Base-by-base conservation (phyloP, 495 filamentous ascomycete species). In the Penicillium roqueforti region DNA sequence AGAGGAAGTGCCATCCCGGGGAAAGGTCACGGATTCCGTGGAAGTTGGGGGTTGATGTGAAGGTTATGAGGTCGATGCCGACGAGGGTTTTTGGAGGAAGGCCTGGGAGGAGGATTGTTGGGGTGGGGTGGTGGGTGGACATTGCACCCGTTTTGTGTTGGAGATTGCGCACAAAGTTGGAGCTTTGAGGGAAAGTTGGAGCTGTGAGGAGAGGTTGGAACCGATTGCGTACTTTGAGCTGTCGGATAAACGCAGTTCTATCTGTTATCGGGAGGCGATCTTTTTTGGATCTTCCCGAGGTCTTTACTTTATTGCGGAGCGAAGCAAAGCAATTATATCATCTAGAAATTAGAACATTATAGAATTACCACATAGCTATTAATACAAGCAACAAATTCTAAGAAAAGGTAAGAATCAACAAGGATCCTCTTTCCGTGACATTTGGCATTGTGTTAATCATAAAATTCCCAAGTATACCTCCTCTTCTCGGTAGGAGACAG, bases 1-100 rank as follows among this genome's bases (percentile, higher is more conserved):
- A 87, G 16, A 84, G 65, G 57, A 86, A 85, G 55, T 87, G 84
- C 71, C 75, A 81, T 39, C 83, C 82, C 2, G 62, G 42, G 1
- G 83, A 77, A 10, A 86, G 47, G 54, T 82, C 73, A 51, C 79
- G 80, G 59, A 87, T 79, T 7, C 84, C 84, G 52, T 74, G 72
- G 68, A 87, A 86, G 25, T 75, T 76, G 29, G 75, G 53, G 19
- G 78, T 75, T 0, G 79, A 78, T 22, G 76, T 79, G 60, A 81
- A 79, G 47, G 77, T 77, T 51, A 80, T 71, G 13, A 81, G 73
- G 56, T 81, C 75, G 62, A 80, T 75, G 23, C 77, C 75, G 64
- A 77, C 73, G 28, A 80, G 62, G 43, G 76, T 78, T 48, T 73
- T 75, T 6, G 76, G 68, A 13, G 78, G 77, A 31, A 80, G 72